Evolutionary conservation across 75 land plant genomes (phyloP), one percentile per base, ranked within the genome.

Genomic region (Adiantum capillusveneris): DNA sequence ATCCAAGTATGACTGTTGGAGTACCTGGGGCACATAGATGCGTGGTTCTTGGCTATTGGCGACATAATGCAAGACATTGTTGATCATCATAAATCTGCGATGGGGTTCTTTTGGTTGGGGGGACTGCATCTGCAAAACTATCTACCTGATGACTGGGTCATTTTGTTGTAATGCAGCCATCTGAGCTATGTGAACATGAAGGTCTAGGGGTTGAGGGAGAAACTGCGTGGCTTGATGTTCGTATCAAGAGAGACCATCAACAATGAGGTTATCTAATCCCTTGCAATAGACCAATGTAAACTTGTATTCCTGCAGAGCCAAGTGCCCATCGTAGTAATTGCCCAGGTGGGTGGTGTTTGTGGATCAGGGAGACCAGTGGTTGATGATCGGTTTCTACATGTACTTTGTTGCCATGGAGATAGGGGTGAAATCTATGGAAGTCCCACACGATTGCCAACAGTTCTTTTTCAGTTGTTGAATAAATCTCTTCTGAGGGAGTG

Each of bases 291-390:
- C 2, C 22, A 46, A 3, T 2, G 22, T 6, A 46, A 46, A 46
- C 3, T 46, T 46, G 14, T 46, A 46, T 17, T 46, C 50, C 14
- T 46, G 50, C 14, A 46, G 50, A 2, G 50, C 50, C 14, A 39
- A 46, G 50, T 46, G 50, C 50, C 50, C 50, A 46, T 18, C 50
- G 50, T 3, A 46, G 17, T 2, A 46, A 17, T 21, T 5, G 18
- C 7, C 50, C 50, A 2, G 50, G 50, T 6, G 50, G 50, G 50
- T 46, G 50, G 2, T 46, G 50, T 14, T 46, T 46, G 17, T 46
- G 18, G 6, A 46, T 46, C 5, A 46, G 50, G 2, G 50, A n/a
- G 6, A 46, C 50, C 22, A 46, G 14, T 46, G 50, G 50, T 46
- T 46, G 50, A 46, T 46, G 50, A 17, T 46, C 50, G 5, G 50